Evolutionary conservation across 768 basidiomycete species (phyloP), one percentile per base, ranked within the genome.

Genomic region (Lentinula guzmanii): DNA sequence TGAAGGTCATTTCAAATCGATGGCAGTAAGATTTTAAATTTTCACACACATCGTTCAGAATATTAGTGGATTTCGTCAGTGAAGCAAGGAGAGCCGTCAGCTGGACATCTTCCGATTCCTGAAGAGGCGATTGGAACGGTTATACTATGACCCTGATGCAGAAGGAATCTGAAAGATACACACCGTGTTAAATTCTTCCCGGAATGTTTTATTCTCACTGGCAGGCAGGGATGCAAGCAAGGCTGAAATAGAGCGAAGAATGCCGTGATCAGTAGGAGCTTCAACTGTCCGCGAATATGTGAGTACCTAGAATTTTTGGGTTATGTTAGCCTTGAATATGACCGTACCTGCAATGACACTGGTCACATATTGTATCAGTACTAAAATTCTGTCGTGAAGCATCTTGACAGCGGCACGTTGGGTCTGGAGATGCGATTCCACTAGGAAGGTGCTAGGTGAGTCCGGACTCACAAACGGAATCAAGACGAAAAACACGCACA

Each of bases 51-150:
- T 96, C 93, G 70, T 95, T 98, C 61, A 98, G 73, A 9, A 88
- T 84, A 65, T 88, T 89, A 15, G 95, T 82, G 34, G 91, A 90
- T 74, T 95, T 95, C 6, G 95, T 98, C 62, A 99, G 74, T 13
- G 87, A 85, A 0, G 93, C 87, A 11, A 99, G 78, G 74, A 93
- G 92, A 8, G 90, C 87, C 1, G 94, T 97, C 33, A 99, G 77
- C 63, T 97, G 93, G 15, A 96, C 94, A 70, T 99, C 95, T 68
- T 90, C 90, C 73, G 95, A 93, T 83, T 99, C 96, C 94, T 97
- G 66, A 57, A 33, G 48, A 57, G 35, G 24, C 41, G 48, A 37
- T n/a, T 33, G 8, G n/a, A 34, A 31, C 15, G 15, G 31, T 18
- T 18, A 52, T 24, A 5, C 24, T 33, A 13, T 8, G 24, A 34